Evolutionary conservation across 23 red algal genomes (phyloP).

Genomic region (Cyanidioschyzon merolae): DNA sequence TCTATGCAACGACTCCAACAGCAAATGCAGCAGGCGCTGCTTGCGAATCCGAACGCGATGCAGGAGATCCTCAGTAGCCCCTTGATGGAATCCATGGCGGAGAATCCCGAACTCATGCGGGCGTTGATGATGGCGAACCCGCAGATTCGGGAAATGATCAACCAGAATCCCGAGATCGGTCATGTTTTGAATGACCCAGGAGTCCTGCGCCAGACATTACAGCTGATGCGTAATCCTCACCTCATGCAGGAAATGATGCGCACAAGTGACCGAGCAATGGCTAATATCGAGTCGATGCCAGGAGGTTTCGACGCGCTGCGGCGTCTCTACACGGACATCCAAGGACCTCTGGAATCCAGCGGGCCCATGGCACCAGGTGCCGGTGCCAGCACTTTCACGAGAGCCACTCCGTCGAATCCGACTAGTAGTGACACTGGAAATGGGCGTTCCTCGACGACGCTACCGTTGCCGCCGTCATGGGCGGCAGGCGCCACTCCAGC

Average conservation of each 20-base stretch:
- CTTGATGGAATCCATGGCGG: conserved; percentile 90
- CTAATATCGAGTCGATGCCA: conserved; percentile 97
- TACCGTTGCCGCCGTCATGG: not conserved
- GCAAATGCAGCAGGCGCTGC: conserved; percentile 52
- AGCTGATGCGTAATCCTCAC: conserved; percentile 77
- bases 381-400: not conserved
- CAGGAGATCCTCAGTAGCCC: conserved; percentile 78
- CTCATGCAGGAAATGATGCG: conserved; percentile 97
- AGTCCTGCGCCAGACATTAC: conserved; percentile 80
- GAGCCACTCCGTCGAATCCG: conserved; percentile 10
- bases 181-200: conserved; percentile 85
- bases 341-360: conserved; percentile 46
- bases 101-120: conserved; percentile 87
- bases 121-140: conserved; percentile 88
- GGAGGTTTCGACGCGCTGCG: conserved; percentile 95
- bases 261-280: conserved; percentile 89
- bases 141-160: conserved; percentile 85
- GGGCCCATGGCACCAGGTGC: conserved; percentile 36
- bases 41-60: conserved; percentile 72
- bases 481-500: not conserved
- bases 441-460: not conserved
- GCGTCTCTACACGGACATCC: conserved; percentile 83
- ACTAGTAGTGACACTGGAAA: conserved; percentile 16
- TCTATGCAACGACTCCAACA: not conserved
- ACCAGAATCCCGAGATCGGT: conserved; percentile 80